Conservation (phyloP, 2,329 filamentous ascomycete genomes). For the Claviceps paspali region DNA sequence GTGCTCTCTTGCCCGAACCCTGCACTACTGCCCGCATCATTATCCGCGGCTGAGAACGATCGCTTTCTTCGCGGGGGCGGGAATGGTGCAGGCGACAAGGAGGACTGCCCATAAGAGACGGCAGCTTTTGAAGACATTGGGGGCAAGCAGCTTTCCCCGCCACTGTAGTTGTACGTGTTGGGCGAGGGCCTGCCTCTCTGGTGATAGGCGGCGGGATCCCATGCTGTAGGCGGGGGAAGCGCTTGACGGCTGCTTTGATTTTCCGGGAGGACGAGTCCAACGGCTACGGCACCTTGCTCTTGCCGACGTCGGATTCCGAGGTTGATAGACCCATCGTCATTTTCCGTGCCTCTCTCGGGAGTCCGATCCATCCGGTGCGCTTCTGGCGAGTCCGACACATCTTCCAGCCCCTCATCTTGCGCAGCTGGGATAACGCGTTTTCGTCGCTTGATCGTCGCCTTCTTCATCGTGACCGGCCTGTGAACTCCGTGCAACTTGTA, state of each 20-base stretch:
- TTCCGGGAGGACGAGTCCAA: conserved; percentile 28
- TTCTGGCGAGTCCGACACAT: conserved; percentile 30
- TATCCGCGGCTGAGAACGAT: conserved; percentile 48
- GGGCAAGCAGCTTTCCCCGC: conserved; percentile 42
- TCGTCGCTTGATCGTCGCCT: conserved; percentile 86
- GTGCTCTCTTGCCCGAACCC: conserved; percentile 31
- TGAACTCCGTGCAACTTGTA: conserved; percentile 92
- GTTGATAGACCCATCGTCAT: conserved; percentile 50
- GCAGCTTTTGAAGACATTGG: conserved; percentile 34
- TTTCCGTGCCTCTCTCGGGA: conserved; percentile 39
- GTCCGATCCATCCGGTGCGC: conserved; percentile 21
- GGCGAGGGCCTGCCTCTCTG: conserved; percentile 25
- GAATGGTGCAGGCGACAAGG: conserved; percentile 45
- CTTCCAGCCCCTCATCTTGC: conserved; percentile 33
- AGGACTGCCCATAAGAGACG: conserved; percentile 35
- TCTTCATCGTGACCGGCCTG: conserved; percentile 96
- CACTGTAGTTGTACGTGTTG: conserved; percentile 26
- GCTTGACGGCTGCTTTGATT: conserved; percentile 27
- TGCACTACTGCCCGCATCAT: conserved; percentile 24
- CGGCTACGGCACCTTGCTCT: conserved; percentile 26
- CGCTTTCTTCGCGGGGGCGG: conserved; percentile 47
- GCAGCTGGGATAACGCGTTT: conserved; percentile 84
- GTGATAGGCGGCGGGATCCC: conserved; percentile 37
- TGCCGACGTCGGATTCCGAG: conserved; percentile 38
- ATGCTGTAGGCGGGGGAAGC: conserved; percentile 26